Base-by-base conservation (phyloP, 164 flowering plant genomes). In the Liquidambar formosana region DNA sequence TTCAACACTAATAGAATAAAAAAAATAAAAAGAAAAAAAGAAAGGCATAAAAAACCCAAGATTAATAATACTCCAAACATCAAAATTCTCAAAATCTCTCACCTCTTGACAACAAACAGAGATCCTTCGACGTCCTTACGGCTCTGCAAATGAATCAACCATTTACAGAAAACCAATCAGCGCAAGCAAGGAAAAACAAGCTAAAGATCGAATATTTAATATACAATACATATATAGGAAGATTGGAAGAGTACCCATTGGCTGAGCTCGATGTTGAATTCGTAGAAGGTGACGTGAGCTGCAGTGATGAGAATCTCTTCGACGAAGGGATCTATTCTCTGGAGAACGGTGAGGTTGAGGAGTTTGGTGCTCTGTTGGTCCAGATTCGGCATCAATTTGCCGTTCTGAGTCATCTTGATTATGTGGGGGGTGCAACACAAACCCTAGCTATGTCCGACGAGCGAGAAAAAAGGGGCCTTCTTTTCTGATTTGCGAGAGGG, bases 61-160 rank as follows among this genome's bases (percentile, higher is more conserved):
- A 19, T n/a, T n/a, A n/a, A 1, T 23, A 61, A 38, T 19, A 19
- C 41, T 33, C 41, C 41, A 69, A 69, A 16, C 25, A 16, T 26
- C 13, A 59, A 44, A 69, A 49, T 3, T 18, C 28, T 6, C n/a
- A 61, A 61, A 46, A 56, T 63, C 43, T 41, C 61, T 22, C 58
- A 85, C 97, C 97, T 90, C 69, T 92, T 90, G 15, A 92, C 96
- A 8, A 92, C 96, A 63, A 92, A 92, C 0, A 92, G 85, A 48
- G 97, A 92, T 53, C 97, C 97, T 69, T 92, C 95, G 4, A 92
- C 94, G 68, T 92, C 97, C 81, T 92, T 92, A 25, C 97, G 92
- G 65, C 95, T 92, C 97, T 92, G 85, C 69, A 81, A 72, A 21
- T 22, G 44, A 22, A 67, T 43, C 41, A 38, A n/a, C 44, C 19